These are phyloP conservation scores for Coniochaeta hoffmannii DNA, from an alignment of 2,329 filamentous ascomycete species.

Conservation along the genomic window DNA sequence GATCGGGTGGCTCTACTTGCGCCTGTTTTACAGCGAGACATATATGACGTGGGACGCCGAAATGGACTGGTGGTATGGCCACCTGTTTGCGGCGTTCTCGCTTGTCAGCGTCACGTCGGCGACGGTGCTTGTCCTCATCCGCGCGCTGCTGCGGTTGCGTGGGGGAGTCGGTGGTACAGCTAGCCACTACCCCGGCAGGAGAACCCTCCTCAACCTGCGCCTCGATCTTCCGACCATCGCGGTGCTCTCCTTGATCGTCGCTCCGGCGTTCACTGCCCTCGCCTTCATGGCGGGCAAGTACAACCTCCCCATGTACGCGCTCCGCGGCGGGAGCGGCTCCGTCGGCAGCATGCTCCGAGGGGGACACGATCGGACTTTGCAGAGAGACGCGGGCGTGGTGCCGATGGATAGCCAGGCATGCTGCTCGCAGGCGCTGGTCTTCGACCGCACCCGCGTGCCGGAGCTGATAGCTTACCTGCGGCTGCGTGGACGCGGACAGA, in stretches of 20 bases:
- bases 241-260: conserved; percentile 8
- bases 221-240: conserved; percentile 9
- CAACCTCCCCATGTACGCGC: conserved; percentile 8
- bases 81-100: conserved; percentile 7
- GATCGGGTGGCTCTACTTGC: conserved; percentile 8
- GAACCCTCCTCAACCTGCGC: not conserved
- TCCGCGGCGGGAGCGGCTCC: conserved; percentile 4
- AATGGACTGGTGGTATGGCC: conserved; percentile 9
- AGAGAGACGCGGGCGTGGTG: conserved; percentile 5
- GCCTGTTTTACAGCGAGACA: conserved; percentile 37
- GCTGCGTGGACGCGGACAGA: conserved; percentile 7
- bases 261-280: conserved; percentile 7
- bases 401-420: conserved; percentile 10
- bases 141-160: not conserved
- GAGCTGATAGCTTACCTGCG: conserved; percentile 6
- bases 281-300: conserved; percentile 12
- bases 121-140: conserved; percentile 4
- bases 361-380: not conserved
- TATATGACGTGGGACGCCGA: conserved; percentile 6
- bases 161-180: not conserved
- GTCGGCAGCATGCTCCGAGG: not conserved
- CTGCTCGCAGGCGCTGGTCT: conserved; percentile 11
- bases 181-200: not conserved
- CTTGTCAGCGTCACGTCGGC: conserved; percentile 4
- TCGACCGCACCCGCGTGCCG: conserved; percentile 8